A percentile compares a stretch with the other conserved stretches of the same genome.
phyloP scores from a whole-genome alignment of 2,329 filamentous ascomycete genomes.

The Claviceps digitariae region DNA sequence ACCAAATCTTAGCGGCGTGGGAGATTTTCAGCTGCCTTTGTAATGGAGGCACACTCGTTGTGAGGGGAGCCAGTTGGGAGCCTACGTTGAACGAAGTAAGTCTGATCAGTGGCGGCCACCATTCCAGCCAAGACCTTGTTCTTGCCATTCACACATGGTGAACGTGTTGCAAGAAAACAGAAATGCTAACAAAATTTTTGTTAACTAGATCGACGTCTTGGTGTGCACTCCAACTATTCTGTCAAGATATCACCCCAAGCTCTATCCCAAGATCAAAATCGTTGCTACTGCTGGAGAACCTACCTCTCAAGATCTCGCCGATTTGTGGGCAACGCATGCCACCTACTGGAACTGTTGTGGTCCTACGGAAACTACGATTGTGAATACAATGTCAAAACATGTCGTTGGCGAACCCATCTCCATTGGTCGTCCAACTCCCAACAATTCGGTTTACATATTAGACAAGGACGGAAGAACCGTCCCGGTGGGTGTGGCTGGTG shows the following conservation, averaged over 20 bases:
- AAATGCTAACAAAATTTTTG: background rate
- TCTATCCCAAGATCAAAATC: slow-evolving; percentile 37
- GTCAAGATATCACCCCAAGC: slow-evolving; percentile 30
- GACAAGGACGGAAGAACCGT: slow-evolving; percentile 32
- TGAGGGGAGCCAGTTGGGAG: slow-evolving; percentile 37
- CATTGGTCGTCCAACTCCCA: slow-evolving; percentile 42
- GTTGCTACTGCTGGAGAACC: slow-evolving; percentile 44
- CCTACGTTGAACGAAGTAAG: slow-evolving; percentile 30
- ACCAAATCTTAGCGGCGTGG: slow-evolving; percentile 36
- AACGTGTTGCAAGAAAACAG: no score
- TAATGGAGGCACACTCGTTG: slow-evolving; percentile 42
- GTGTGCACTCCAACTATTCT: slow-evolving; percentile 43
- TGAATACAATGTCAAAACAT: slow-evolving; percentile 43
- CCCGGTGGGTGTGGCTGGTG: slow-evolving; percentile 31
- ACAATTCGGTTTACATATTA: slow-evolving; percentile 42
- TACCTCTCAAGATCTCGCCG: slow-evolving; percentile 34
- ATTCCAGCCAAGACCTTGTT: background rate
- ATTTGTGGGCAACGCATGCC: slow-evolving; percentile 36
- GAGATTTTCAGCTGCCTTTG: slow-evolving; percentile 43
- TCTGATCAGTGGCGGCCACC: background rate
- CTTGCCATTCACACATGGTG: background rate
- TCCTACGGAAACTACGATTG: slow-evolving; percentile 45
- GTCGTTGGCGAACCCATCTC: slow-evolving; percentile 30
- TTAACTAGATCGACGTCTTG: slow-evolving; percentile 30
- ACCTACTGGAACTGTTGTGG: slow-evolving; percentile 45